Base-by-base conservation (phyloP, 2,329 filamentous ascomycete genomes). In the Pseudopyrenochaeta lycopersici region DNA sequence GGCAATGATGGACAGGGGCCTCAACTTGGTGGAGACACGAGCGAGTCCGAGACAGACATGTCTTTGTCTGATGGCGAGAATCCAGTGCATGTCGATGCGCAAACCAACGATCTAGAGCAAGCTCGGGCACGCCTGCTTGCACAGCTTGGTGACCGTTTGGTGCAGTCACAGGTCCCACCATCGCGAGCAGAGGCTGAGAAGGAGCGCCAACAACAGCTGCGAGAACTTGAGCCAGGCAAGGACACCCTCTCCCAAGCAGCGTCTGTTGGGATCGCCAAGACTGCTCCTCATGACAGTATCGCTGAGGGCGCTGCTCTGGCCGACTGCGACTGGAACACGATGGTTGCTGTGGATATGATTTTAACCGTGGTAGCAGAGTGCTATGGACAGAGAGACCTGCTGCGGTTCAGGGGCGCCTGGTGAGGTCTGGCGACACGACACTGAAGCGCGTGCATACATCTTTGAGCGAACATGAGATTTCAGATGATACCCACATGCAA, bases 301-400 rank as follows among this genome's bases (percentile, higher is more conserved):
- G 12, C 17, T n/a, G 46, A 39, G 14, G 47, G 36, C 12, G 15
- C 32, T 23, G 49, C 20, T 27, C 33, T 53, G 35, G 48, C 45
- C 29, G 66, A 85, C 83, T 71, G 82, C 81, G 79, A 68, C 18
- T 56, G 64, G 29, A 76, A 77, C 47, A 77, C 73, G 1, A 81
- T 85, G 23, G 89, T 87, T n/a, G 92, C 92, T 35, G 81, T 97
- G 30, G 93, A 96, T 76, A 96, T 96, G 91, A 91, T 97, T 47
- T 80, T 97, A 63, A 95, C 91, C 0, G 84, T 97, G 31, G 88
- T 90, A 42, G 93, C 92, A 65, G 92, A 97, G 76, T 87, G 90
- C 62, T 98, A 93, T 76, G 92, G 94, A 1, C 94, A 98, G 77
- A 84, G 89, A 60, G 94, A 98, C 75, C 77, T 97, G 58, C 82